Conservation (phyloP, 306 rosid species). For the Corylus heterophylla region DNA sequence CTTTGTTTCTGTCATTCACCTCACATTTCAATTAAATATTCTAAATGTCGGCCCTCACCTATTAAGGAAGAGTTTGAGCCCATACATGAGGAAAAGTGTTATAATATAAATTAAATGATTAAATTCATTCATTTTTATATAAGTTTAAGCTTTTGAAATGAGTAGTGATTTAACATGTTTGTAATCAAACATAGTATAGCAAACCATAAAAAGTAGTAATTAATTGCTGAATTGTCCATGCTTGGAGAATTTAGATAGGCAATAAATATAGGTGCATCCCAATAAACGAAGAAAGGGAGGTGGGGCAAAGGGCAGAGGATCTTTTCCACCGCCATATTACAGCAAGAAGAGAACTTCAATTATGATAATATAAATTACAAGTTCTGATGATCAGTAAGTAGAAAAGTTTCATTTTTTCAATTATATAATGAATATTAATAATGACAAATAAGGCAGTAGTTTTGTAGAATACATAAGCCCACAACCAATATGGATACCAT, state of each 20-base stretch:
- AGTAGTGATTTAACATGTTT: no score
- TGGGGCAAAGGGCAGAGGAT: constrained; percentile 5
- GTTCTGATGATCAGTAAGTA: not conserved
- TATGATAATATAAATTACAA: not conserved
- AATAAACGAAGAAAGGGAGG: not conserved
- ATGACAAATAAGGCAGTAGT: not conserved
- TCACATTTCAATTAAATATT: no score
- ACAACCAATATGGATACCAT: constrained; percentile 14
- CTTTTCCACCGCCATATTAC: not conserved
- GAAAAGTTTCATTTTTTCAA: not conserved
- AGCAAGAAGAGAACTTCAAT: not conserved
- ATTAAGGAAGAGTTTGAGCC: no score
- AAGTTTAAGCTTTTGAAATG: no score
- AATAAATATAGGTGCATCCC: not conserved
- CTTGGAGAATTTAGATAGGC: not conserved
- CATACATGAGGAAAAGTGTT: no score
- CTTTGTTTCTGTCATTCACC: no score
- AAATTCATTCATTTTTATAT: no score
- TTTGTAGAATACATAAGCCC: constrained; percentile 26
- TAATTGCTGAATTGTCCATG: constrained; percentile 8
- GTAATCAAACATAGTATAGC: not conserved
- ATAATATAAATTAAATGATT: no score
- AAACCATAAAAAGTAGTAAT: not conserved
- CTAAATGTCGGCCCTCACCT: no score
- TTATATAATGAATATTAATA: not conserved